A percentile compares a stretch with the other conserved stretches of the same genome.
Evolutionary conservation across 163 green algal species (phyloP).

Genomic region (Trebouxiophyceae sp.): DNA sequence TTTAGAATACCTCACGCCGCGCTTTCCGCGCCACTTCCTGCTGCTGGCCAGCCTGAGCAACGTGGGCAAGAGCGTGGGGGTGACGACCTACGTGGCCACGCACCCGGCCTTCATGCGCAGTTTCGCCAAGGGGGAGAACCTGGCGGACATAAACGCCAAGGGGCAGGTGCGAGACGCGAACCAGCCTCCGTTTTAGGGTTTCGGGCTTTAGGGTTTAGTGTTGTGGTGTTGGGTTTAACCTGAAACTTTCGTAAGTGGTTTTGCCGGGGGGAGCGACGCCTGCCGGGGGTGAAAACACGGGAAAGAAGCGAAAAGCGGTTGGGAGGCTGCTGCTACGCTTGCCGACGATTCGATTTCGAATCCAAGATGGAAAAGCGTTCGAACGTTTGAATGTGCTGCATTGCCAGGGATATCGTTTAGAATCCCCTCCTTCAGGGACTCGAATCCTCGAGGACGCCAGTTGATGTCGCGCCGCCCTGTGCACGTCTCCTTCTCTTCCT

Average conservation of each 20-base stretch:
- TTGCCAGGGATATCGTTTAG: too few relatives aligned
- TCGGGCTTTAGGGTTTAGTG: background rate
- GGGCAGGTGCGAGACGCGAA: slow-evolving; percentile 47
- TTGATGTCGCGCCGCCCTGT: background rate
- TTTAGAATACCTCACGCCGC: slow-evolving; percentile 80
- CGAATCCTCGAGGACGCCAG: too few relatives aligned
- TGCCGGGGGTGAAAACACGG: background rate
- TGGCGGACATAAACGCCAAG: slow-evolving; percentile 90
- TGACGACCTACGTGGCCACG: slow-evolving; percentile 81
- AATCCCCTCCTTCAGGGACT: background rate
- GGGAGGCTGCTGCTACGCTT: too few relatives aligned
- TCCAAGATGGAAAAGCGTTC: too few relatives aligned
- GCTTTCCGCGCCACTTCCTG: slow-evolving; percentile 81
- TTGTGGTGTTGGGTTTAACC: background rate
- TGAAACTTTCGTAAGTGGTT: background rate
- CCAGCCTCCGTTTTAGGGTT: background rate
- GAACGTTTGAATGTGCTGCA: too few relatives aligned
- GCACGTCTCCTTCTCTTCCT: slow-evolving; percentile 7
- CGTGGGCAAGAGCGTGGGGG: slow-evolving; percentile 75
- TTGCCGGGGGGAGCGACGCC: background rate
- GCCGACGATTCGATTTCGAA: too few relatives aligned
- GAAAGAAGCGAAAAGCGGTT: too few relatives aligned
- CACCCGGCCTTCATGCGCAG: slow-evolving; percentile 76
- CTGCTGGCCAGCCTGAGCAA: slow-evolving; percentile 81
- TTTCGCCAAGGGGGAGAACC: slow-evolving; percentile 76